These are phyloP conservation scores for Penicillium herquei DNA, from an alignment of 495 filamentous ascomycete species.

Conservation along the genomic window DNA sequence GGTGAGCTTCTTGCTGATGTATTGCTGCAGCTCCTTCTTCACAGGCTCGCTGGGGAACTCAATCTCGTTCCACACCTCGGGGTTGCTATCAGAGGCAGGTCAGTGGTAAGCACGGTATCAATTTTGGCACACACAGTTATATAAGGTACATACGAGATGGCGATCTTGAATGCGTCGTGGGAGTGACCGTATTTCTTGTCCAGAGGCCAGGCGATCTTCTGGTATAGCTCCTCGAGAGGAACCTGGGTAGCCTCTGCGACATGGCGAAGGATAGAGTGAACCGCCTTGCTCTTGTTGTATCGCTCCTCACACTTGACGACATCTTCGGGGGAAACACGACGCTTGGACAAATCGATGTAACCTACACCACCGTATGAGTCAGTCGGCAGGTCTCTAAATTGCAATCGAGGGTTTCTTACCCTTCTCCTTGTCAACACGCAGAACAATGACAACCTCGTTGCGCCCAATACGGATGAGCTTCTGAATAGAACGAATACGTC, in stretches of 20 bases:
- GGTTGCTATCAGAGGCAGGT: constrained; percentile 59
- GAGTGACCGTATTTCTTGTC: constrained; percentile 97
- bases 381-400: constrained; percentile 13
- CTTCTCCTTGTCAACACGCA: constrained; percentile 98
- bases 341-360: constrained; percentile 98
- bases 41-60: constrained; percentile 84
- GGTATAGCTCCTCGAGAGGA: constrained; percentile 89
- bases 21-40: constrained; percentile 80
- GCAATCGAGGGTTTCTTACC: constrained; percentile 46
- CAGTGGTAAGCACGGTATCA: neutral
- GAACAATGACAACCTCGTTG: constrained; percentile 97
- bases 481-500: constrained; percentile 97
- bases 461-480: constrained; percentile 97
- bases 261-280: constrained; percentile 96
- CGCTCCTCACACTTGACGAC: constrained; percentile 97
- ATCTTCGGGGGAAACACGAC: constrained; percentile 94
- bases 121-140: neutral
- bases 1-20: constrained; percentile 94
- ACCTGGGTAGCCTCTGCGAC: constrained; percentile 95
- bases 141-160: constrained; percentile 74
- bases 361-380: constrained; percentile 46
- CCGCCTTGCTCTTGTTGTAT: constrained; percentile 99
- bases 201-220: constrained; percentile 93
- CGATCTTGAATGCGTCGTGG: constrained; percentile 97
- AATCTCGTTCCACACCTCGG: constrained; percentile 91